phyloP scores from a whole-genome alignment of 257 asterid genomes.

The Nicotiana undulata region DNA sequence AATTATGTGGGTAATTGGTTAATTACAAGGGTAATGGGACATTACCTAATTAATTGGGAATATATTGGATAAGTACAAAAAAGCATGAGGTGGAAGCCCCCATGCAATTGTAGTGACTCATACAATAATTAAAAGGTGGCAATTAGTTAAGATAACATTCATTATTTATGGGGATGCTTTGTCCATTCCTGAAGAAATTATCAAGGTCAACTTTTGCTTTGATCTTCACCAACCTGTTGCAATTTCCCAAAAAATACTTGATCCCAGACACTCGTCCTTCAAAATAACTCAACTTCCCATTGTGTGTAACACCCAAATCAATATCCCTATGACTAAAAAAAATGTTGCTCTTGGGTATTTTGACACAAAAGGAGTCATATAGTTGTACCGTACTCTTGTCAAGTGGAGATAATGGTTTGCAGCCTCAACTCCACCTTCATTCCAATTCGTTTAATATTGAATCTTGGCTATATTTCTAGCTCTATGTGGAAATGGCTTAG shows the following conservation, averaged over 20 bases:
- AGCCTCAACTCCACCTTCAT: conserved; percentile 26
- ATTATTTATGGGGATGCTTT: conserved; percentile 66
- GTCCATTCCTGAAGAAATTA: conserved; percentile 54
- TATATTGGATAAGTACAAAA: too few relatives aligned
- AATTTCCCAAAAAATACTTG: conserved; percentile 53
- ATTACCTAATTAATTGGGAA: too few relatives aligned
- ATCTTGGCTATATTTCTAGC: conserved; percentile 48
- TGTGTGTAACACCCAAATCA: conserved; percentile 52
- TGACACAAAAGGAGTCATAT: conserved; percentile 54
- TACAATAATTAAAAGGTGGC: too few relatives aligned
- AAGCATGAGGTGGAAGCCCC: too few relatives aligned
- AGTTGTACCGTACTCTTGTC: conserved; percentile 29
- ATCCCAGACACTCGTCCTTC: conserved; percentile 40
- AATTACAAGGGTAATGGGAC: too few relatives aligned
- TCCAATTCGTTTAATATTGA: conserved; percentile 43
- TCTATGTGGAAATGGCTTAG: conserved; percentile 60
- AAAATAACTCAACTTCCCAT: conserved; percentile 22
- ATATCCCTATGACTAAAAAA: conserved; percentile 53
- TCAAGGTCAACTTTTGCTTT: conserved; percentile 51
- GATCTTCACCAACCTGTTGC: conserved; percentile 41
- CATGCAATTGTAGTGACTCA: too few relatives aligned
- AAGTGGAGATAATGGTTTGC: conserved; percentile 23
- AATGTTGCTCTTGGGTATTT: conserved; percentile 51
- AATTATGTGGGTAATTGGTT: too few relatives aligned
- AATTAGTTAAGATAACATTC: too few relatives aligned